Conservation (phyloP, 805 yeast genomes). For the Isabelozyma heimii region DNA sequence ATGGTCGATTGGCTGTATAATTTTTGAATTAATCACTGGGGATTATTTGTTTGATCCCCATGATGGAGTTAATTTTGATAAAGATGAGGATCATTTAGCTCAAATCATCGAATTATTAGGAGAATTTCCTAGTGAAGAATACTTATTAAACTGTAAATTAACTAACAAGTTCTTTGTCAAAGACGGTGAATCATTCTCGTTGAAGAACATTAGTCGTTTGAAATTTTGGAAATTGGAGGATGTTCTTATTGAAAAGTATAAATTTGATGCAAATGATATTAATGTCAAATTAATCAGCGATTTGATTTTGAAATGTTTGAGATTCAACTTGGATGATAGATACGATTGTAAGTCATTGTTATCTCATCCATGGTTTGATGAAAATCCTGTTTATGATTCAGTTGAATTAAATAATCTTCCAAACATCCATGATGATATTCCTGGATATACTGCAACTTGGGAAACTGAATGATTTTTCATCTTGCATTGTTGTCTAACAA, state of each 20-base stretch:
- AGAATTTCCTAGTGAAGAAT: constrained; percentile 37
- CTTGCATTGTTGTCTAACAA: not conserved
- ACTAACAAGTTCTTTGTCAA: constrained; percentile 41
- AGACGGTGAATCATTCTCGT: constrained; percentile 17
- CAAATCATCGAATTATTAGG: constrained; percentile 57
- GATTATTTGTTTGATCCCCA: constrained; percentile 64
- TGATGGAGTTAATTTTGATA: constrained; percentile 43
- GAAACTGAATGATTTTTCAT: constrained; percentile 5
- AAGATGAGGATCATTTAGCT: constrained; percentile 63
- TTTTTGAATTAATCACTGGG: constrained; percentile 60
- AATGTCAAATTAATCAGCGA: constrained; percentile 40
- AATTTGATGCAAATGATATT: constrained; percentile 32
- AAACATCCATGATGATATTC: constrained; percentile 22
- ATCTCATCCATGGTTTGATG: constrained; percentile 50
- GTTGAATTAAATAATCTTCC: constrained; percentile 17
- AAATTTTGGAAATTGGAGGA: constrained; percentile 51
- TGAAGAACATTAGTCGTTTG: constrained; percentile 45
- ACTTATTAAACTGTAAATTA: constrained; percentile 36
- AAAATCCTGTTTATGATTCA: constrained; percentile 6
- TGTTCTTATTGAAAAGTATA: constrained; percentile 50
- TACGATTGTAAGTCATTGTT: constrained; percentile 54
- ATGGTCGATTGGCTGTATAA: constrained; percentile 59
- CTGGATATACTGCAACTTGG: constrained; percentile 31
- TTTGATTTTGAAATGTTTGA: constrained; percentile 50
- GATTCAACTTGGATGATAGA: constrained; percentile 46